phyloP scores from a whole-genome alignment of 1,284 basidiomycete genomes.

The Leccinum ponderosum region DNA sequence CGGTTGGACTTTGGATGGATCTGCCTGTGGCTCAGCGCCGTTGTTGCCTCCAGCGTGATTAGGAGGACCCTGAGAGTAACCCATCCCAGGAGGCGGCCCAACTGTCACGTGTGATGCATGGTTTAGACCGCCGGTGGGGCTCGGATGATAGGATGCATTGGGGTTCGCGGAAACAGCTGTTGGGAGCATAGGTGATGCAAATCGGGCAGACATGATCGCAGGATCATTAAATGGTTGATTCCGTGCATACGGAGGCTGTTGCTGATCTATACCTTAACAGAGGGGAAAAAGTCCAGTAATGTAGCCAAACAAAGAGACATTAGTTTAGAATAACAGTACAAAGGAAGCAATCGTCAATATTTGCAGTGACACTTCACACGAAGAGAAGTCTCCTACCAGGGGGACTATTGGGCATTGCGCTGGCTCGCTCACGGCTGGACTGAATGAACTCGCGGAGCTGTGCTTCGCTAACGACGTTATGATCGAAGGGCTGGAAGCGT shows the following conservation, averaged over 20 bases:
- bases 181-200: conserved; percentile 43
- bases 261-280: conserved; percentile 34
- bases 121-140: conserved; percentile 5
- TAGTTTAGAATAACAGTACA: conserved; percentile 21
- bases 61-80: conserved; percentile 41
- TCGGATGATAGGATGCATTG: conserved; percentile 12
- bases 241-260: conserved; percentile 39
- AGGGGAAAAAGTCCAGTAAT: conserved; percentile 16
- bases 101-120: conserved; percentile 40
- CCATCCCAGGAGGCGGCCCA: conserved; percentile 66
- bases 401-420: conserved; percentile 34
- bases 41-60: conserved; percentile 24
- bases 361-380: conserved; percentile 35
- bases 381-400: conserved; percentile 52
- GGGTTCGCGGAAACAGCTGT: conserved; percentile 11
- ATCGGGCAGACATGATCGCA: conserved; percentile 78
- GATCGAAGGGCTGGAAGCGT: conserved; percentile 60
- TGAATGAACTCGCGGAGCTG: conserved; percentile 74
- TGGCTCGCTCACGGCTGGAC: conserved; percentile 58
- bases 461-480: conserved; percentile 60
- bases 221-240: conserved; percentile 67
- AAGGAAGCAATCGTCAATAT: conserved; percentile 37
- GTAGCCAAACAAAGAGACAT: conserved; percentile 13
- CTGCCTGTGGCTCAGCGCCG: conserved; percentile 21
- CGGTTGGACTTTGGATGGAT: conserved; percentile 35